Conservation (phyloP, 2,329 filamentous ascomycete species). For the Triangularia verruculosa region DNA sequence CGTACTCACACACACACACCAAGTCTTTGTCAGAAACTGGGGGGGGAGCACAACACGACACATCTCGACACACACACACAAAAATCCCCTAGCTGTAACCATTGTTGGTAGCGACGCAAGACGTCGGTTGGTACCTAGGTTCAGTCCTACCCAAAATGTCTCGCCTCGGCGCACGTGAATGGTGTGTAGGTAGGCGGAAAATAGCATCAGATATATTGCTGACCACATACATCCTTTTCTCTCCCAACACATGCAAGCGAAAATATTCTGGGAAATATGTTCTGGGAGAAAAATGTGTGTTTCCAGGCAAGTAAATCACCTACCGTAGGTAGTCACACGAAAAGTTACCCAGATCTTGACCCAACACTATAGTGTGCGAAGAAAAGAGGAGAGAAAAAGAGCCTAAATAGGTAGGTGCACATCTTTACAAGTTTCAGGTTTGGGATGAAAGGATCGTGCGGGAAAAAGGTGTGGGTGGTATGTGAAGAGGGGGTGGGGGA, state of each 20-base stretch:
- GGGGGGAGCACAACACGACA: too few species aligned
- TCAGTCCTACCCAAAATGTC: neutral
- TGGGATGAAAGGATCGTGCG: neutral
- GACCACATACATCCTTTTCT: neutral
- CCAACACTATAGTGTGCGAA: neutral
- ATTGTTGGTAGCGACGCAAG: too few species aligned
- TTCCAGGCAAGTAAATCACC: too few species aligned
- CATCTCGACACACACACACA: too few species aligned
- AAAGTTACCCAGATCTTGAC: neutral
- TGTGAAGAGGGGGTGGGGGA: neutral
- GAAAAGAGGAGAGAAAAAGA: neutral
- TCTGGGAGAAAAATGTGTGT: too few species aligned
- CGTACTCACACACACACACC: too few species aligned
- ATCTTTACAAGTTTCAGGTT: neutral
- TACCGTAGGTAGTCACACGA: neutral
- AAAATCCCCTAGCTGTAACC: too few species aligned
- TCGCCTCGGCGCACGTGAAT: neutral
- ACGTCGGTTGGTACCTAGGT: too few species aligned
- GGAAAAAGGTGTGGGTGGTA: neutral
- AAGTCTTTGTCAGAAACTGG: too few species aligned
- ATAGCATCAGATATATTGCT: neutral
- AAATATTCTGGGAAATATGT: neutral
- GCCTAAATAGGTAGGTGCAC: neutral
- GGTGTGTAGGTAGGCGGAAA: neutral
- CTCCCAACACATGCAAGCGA: neutral